A percentile compares a stretch with the other conserved stretches of the same genome.
Evolutionary conservation across 345 rosid genomes (phyloP).

Genomic region (Eucalyptus curtisii): DNA sequence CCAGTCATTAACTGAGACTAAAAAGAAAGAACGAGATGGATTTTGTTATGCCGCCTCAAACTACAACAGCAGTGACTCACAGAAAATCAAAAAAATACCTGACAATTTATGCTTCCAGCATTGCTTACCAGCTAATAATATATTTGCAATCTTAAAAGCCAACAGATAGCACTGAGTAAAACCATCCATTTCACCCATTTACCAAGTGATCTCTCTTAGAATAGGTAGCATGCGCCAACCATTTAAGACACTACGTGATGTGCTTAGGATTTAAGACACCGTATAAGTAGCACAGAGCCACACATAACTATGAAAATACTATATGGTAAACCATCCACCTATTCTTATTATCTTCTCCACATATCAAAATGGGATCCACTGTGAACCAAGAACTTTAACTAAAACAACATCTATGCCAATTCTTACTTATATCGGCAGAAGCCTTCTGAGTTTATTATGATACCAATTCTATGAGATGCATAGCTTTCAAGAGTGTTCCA

Average conservation of each 20-base stretch:
- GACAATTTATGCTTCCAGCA: not conserved
- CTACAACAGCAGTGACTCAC: not conserved
- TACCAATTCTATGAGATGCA: not conserved
- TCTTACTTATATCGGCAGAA: not conserved
- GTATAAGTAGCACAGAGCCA: not conserved
- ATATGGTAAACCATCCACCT: not conserved
- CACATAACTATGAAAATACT: not conserved
- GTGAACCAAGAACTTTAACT: not conserved
- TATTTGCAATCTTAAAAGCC: not conserved
- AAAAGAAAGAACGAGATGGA: not conserved
- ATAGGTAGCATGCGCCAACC: not conserved
- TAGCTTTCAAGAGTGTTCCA: not conserved
- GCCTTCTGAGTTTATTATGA: not conserved
- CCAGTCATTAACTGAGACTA: not conserved
- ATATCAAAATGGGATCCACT: not conserved
- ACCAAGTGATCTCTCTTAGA: not conserved
- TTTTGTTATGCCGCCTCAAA: not conserved
- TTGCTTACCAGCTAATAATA: not conserved
- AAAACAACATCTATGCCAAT: not conserved
- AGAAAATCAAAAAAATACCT: not conserved
- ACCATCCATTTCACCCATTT: not conserved
- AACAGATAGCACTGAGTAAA: not conserved
- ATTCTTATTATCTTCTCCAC: not conserved
- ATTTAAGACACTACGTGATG: not conserved
- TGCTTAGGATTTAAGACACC: not conserved